A percentile compares a stretch with the other conserved stretches of the same genome.
Conservation (phyloP, 768 basidiomycete species). For the Suillus ampliporus region DNA sequence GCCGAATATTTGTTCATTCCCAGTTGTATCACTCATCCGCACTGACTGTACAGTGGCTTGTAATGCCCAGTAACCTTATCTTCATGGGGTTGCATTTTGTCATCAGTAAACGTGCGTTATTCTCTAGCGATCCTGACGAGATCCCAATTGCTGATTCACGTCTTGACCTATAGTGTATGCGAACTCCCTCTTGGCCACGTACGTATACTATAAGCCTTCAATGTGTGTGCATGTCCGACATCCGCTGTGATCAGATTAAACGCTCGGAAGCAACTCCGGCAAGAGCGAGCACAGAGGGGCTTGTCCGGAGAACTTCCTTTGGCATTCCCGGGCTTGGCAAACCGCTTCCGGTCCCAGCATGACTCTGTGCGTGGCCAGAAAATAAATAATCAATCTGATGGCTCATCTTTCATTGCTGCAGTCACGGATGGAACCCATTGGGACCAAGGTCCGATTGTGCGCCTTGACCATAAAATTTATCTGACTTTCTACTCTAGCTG, state of each 20-base stretch:
- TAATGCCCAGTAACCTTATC: conserved; percentile 51
- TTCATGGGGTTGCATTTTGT: conserved; percentile 61
- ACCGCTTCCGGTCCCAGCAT: conserved; percentile 18
- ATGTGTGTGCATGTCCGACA: not conserved
- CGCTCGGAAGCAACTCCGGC: conserved; percentile 39
- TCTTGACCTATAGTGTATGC: conserved; percentile 47
- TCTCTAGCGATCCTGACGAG: not conserved
- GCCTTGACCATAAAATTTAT: not conserved
- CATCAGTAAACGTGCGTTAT: conserved; percentile 52
- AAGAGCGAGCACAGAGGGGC: conserved; percentile 32
- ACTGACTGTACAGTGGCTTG: conserved; percentile 44
- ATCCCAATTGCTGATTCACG: conserved; percentile 1
- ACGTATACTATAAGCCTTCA: conserved; percentile 8
- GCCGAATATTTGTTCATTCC: conserved; percentile 15
- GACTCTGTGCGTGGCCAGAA: not conserved
- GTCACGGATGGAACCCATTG: conserved; percentile 18
- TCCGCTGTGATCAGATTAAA: conserved; percentile 37
- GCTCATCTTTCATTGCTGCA: conserved; percentile 7
- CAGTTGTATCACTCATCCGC: not conserved
- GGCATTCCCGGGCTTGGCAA: conserved; percentile 30
- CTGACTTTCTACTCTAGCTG: conserved; percentile 19
- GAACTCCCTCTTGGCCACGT: conserved; percentile 55
- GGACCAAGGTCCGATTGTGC: conserved; percentile 26
- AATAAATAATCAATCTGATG: not conserved
- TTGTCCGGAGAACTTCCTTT: conserved; percentile 35